Conservation (phyloP, 2,329 filamentous ascomycete species). For the Cucurbitaria berberidis region DNA sequence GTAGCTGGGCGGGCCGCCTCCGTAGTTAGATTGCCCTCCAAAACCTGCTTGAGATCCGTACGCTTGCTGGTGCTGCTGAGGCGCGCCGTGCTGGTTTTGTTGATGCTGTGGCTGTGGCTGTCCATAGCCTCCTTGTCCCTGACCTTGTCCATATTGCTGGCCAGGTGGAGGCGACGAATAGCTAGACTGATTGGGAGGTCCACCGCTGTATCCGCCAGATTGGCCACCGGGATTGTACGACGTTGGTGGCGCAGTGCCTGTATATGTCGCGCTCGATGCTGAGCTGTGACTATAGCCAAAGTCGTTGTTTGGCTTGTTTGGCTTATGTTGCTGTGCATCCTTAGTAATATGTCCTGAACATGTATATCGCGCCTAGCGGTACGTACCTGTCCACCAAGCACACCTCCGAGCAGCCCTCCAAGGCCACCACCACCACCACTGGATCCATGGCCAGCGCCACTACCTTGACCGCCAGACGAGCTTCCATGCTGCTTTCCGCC, state of each 20-base stretch:
- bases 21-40: slow-evolving; percentile 30
- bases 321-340: slow-evolving; percentile 39
- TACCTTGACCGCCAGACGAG: slow-evolving; percentile 47
- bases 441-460: slow-evolving; percentile 50
- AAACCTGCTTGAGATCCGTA: slow-evolving; percentile 35
- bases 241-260: slow-evolving; percentile 67
- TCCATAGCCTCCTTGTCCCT: slow-evolving; percentile 18
- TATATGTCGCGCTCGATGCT: slow-evolving; percentile 61
- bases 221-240: slow-evolving; percentile 60
- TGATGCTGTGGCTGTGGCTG: slow-evolving; percentile 9
- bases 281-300: slow-evolving; percentile 65
- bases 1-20: slow-evolving; percentile 9
- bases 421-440: slow-evolving; percentile 30
- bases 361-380: background rate
- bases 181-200: slow-evolving; percentile 26
- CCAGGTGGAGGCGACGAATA: slow-evolving; percentile 27
- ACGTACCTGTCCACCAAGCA: slow-evolving; percentile 47
- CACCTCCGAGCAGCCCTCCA: slow-evolving; percentile 40
- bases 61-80: slow-evolving; percentile 11
- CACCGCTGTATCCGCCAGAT: slow-evolving; percentile 29
- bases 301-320: slow-evolving; percentile 50
- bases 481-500: slow-evolving; percentile 49
- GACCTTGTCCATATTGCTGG: slow-evolving; percentile 24
- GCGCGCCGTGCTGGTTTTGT: slow-evolving; percentile 8
- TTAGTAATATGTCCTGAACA: slow-evolving; percentile 9